These are phyloP conservation scores for Colletotrichum melonis DNA, from an alignment of 2,329 filamentous ascomycete genomes.

Conservation along the genomic window DNA sequence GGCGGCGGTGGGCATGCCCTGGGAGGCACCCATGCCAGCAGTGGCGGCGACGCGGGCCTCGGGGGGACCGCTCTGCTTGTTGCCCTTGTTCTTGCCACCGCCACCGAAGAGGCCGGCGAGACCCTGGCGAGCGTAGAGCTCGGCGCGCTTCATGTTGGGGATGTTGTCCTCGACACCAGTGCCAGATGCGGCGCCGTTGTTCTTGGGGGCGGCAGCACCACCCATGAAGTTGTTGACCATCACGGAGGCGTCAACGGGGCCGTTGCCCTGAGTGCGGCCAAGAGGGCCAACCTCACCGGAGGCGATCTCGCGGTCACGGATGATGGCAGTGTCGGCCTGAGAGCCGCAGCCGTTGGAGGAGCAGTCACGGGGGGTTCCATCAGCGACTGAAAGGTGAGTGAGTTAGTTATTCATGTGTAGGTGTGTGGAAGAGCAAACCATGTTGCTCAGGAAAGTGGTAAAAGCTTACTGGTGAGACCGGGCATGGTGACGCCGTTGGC, in stretches of 20 bases:
- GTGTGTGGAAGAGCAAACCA: accelerated
- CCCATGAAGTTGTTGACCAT: constrained; percentile 73
- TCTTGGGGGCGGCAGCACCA: constrained; percentile 48
- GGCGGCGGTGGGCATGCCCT: constrained; percentile 69
- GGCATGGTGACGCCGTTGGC: constrained; percentile 73
- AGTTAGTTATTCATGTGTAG: not conserved
- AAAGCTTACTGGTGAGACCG: constrained; percentile 53
- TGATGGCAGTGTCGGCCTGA: constrained; percentile 78
- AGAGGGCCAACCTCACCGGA: constrained; percentile 65
- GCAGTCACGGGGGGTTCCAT: constrained; percentile 77
- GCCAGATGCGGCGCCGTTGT: constrained; percentile 50
- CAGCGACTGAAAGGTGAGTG: constrained; percentile 56
- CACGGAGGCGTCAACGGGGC: constrained; percentile 66
- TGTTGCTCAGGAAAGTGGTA: too few species aligned
- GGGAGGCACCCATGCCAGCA: constrained; percentile 63
- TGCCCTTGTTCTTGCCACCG: constrained; percentile 48
- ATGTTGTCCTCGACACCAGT: constrained; percentile 58
- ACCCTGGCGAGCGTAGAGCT: constrained; percentile 39
- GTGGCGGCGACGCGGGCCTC: constrained; percentile 66
- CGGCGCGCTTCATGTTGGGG: constrained; percentile 40
- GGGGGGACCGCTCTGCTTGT: constrained; percentile 52
- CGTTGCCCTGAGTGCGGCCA: constrained; percentile 71
- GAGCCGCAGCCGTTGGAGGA: constrained; percentile 69
- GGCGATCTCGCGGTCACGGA: constrained; percentile 69
- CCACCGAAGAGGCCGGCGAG: constrained; percentile 42